Base-by-base conservation (phyloP, 768 basidiomycete genomes). In the Fomitopsis pulvina region DNA sequence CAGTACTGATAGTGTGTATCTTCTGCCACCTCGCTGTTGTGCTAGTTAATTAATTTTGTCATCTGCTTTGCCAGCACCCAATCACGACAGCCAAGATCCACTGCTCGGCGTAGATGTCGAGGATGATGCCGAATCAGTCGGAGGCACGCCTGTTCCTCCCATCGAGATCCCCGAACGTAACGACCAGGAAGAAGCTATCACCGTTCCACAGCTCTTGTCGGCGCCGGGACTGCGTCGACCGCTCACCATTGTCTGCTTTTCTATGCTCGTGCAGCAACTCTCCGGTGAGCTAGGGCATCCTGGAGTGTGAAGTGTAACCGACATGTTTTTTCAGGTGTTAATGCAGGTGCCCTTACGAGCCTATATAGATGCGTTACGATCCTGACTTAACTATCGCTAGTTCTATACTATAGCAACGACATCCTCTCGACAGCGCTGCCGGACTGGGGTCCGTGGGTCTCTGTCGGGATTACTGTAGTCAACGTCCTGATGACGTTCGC, bases 371-470 rank as follows among this genome's bases (percentile, higher is more conserved):
- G 37, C 24, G 16, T 34, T 6, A 25, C 20, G 47, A 39, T 45
- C 12, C 27, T 20, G 25, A 44, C 25, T 11, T 18, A 42, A 30
- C 11, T 21, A 21, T 25, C 26, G 51, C 24, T 62, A 85, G 92
- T 95, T 24, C 73, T 95, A 48, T 95, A 92, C 65, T 95, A 94
- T 68, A 90, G 87, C 67, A 93, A 91, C 57, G 79, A 83, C 42
- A 96, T 96, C 56, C 76, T 96, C 22, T 79, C 83, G 22, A 85
- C 79, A 51, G 76, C 90, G 2, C 70, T 96, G 48, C 91, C 92
- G 14, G 76, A 86, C 16, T 64, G 83, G 21, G 92, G 87, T 0
- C 80, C 89, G 18, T 85, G 89, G 57, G 78, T 94, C 18, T 92
- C 92, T 1, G 66, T 96, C 2, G 86, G 83, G 16, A 88, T 95